phyloP scores from a whole-genome alignment of 352 stramenopile genomes.

The Globisporangium echinulatum region DNA sequence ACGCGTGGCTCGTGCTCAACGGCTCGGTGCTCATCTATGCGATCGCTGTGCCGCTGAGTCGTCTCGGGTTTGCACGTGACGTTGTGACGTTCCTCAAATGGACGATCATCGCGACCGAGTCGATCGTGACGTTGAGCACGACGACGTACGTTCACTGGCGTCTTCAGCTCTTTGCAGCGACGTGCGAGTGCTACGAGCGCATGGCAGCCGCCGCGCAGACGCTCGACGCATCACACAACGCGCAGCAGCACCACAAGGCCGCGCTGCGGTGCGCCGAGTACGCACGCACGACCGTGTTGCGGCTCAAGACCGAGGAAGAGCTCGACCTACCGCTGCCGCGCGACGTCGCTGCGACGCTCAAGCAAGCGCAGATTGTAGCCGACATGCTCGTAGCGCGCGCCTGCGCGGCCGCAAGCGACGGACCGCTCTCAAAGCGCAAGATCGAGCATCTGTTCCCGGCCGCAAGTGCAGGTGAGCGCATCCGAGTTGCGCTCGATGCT shows the following conservation, averaged over 20 bases:
- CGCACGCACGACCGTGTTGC: conserved; percentile 27
- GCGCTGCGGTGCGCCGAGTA: conserved; percentile 38
- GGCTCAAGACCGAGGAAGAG: conserved; percentile 69
- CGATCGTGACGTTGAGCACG: conserved; percentile 43
- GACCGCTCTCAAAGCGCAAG: conserved; percentile 18
- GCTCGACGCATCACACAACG: conserved; percentile 2
- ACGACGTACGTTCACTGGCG: conserved; percentile 65
- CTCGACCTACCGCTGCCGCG: conserved; percentile 55
- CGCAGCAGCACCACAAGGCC: conserved; percentile 21
- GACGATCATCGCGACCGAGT: conserved; percentile 48
- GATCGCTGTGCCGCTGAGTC: conserved; percentile 36
- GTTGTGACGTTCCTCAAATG: conserved; percentile 62
- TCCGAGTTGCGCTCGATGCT: conserved; percentile 34
- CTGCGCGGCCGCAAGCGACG: conserved; percentile 15
- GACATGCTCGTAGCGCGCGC: conserved; percentile 26
- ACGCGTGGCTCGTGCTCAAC: conserved; percentile 61
- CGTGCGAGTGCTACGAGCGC: conserved; percentile 54
- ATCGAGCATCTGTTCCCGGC: conserved; percentile 24
- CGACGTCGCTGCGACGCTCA: conserved; percentile 26
- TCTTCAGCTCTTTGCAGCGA: conserved; percentile 39
- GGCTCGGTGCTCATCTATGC: conserved; percentile 53
- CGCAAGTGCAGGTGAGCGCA: conserved; percentile 14
- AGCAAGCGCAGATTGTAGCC: conserved; percentile 31
- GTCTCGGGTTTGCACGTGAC: conserved; percentile 42
- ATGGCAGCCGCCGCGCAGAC: conserved; percentile 23